Evolutionary conservation across 148 eudicot genomes (phyloP).

Genomic region (Diospyros kaki): DNA sequence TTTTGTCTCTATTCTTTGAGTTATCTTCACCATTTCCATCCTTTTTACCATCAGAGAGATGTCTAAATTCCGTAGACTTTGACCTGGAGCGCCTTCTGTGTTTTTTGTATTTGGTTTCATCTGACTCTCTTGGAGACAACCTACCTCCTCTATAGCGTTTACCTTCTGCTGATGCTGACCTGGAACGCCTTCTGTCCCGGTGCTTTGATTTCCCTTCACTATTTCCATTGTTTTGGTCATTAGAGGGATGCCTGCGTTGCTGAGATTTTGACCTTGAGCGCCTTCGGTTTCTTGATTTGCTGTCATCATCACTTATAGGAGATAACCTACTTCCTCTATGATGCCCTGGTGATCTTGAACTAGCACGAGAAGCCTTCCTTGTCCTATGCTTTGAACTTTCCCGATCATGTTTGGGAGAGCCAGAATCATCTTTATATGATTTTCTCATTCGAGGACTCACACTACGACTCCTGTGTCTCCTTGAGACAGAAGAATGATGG

Average conservation of each 20-base stretch:
- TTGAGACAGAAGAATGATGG: constrained; percentile 45
- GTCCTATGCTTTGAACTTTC: constrained; percentile 45
- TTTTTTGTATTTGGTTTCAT: constrained; percentile 35
- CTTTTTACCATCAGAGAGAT: constrained; percentile 21
- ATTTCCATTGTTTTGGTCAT: constrained; percentile 24
- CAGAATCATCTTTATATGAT: constrained; percentile 52
- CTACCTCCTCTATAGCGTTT: constrained; percentile 25
- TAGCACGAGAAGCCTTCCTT: constrained; percentile 29
- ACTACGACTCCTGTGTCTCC: constrained; percentile 80
- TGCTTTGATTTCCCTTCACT: constrained; percentile 40
- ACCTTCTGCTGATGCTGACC: constrained; percentile 43
- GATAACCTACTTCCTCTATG: constrained; percentile 44
- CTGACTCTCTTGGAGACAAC: constrained; percentile 22
- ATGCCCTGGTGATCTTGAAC: constrained; percentile 64
- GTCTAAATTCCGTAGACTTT: constrained; percentile 37
- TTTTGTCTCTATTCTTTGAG: constrained; percentile 42
- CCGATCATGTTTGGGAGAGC: constrained; percentile 47
- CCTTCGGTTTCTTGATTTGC: constrained; percentile 43
- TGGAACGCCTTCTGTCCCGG: constrained; percentile 32
- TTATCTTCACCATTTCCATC: constrained; percentile 38
- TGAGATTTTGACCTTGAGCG: constrained; percentile 68
- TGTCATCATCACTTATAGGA: constrained; percentile 48
- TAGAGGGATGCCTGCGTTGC: constrained; percentile 32
- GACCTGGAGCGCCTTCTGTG: constrained; percentile 54
- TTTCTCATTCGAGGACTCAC: constrained; percentile 61